Evolutionary conservation across 2,329 filamentous ascomycete species (phyloP).

Genomic region (Dendrostoma leiphaemia): DNA sequence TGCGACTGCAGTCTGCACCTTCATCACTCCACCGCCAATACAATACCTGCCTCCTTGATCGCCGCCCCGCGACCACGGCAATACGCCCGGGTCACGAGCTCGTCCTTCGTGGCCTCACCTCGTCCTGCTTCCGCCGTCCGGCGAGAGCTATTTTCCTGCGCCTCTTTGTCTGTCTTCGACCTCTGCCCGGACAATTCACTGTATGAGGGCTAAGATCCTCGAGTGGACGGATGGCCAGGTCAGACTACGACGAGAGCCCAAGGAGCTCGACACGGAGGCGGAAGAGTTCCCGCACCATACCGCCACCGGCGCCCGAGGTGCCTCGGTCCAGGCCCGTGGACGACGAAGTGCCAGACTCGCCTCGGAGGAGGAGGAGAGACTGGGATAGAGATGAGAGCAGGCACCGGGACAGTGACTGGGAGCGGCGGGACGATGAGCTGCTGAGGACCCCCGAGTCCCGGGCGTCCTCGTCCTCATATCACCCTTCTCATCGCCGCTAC

Average conservation of each 20-base stretch:
- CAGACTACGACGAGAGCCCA: slow-evolving; percentile 26
- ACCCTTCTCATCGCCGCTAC: slow-evolving; percentile 6
- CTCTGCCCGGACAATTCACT: background rate
- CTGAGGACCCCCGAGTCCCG: slow-evolving; percentile 17
- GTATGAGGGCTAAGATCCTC: background rate
- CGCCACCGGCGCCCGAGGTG: slow-evolving; percentile 22
- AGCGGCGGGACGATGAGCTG: slow-evolving; percentile 10
- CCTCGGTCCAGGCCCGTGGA: slow-evolving; percentile 28
- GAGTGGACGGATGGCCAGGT: slow-evolving; percentile 30
- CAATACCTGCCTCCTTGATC: background rate
- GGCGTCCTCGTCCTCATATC: slow-evolving; percentile 16
- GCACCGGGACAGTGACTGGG: slow-evolving; percentile 3
- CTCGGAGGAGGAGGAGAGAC: slow-evolving; percentile 22
- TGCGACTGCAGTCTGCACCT: slow-evolving; percentile 8
- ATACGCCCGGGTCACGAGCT: slow-evolving; percentile 1
- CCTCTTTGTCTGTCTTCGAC: background rate
- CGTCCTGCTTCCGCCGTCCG: background rate
- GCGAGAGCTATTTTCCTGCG: background rate
- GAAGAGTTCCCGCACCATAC: slow-evolving; percentile 20
- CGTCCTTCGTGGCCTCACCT: background rate
- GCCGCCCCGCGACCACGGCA: background rate
- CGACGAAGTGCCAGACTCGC: slow-evolving; percentile 25
- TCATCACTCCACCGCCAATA: background rate
- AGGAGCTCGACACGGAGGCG: slow-evolving; percentile 25
- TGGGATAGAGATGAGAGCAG: background rate